Percentiles rank a stretch among this genome's conserved stretches.
Conservation (phyloP, 306 rosid species). For the Rubus parviflorus region DNA sequence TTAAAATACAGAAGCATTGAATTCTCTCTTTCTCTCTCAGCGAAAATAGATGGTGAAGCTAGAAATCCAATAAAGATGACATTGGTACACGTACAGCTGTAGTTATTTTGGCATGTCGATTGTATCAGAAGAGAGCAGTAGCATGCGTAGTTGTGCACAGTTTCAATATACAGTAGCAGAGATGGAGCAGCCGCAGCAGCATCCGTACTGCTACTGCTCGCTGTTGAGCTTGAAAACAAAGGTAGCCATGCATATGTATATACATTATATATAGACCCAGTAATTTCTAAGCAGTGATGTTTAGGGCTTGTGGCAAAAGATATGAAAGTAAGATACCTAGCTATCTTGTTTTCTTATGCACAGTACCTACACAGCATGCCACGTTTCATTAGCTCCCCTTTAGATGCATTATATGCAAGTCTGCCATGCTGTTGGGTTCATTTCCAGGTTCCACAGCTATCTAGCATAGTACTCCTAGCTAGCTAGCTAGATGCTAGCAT, state of each 20-base stretch:
- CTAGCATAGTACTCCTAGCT: neutral
- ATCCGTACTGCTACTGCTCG: neutral
- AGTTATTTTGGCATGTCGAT: conserved; percentile 32
- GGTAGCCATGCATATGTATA: too few relatives aligned
- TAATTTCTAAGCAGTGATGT: neutral
- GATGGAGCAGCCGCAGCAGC: neutral
- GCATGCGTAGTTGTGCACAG: conserved; percentile 23
- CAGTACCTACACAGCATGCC: neutral
- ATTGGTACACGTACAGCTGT: conserved; percentile 17
- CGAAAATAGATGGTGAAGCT: neutral
- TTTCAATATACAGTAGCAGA: neutral
- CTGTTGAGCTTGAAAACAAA: neutral
- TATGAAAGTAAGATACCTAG: conserved; percentile 5
- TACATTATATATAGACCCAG: neutral
- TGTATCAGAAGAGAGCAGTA: neutral
- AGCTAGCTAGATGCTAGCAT: neutral
- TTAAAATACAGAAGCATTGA: neutral
- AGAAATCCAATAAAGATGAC: conserved; percentile 52
- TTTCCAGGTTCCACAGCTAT: conserved; percentile 11
- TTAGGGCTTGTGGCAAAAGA: conserved; percentile 16
- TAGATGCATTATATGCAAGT: neutral
- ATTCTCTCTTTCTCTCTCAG: neutral
- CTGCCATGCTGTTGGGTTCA: neutral
- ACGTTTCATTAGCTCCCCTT: neutral
- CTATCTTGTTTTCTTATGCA: neutral